A percentile compares a stretch with the other conserved stretches of the same genome.
Evolutionary conservation across 495 filamentous ascomycete species (phyloP).

Genomic region (Friedmanniomyces simplex): DNA sequence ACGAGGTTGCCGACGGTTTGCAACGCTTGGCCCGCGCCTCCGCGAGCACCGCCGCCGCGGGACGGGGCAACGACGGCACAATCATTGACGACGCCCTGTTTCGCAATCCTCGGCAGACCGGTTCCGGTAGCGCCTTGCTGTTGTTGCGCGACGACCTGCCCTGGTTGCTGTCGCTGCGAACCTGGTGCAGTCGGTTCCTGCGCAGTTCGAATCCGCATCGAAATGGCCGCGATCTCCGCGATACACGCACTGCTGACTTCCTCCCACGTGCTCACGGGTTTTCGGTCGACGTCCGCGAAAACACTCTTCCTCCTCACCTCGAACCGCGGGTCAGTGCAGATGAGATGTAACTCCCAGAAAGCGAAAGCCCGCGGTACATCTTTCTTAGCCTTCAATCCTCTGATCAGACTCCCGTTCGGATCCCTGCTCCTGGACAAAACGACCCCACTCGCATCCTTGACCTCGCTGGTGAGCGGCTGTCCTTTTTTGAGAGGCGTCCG

Average conservation of each 20-base stretch:
- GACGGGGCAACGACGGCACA: conserved; percentile 29
- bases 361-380: conserved; percentile 60
- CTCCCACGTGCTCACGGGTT: conserved; percentile 65
- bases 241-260: conserved; percentile 64
- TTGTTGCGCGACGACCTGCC: conserved; percentile 31
- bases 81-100: conserved; percentile 3
- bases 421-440: conserved; percentile 75
- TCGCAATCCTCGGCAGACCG: conserved; percentile 11
- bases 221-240: conserved; percentile 46
- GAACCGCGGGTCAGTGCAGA: conserved; percentile 51
- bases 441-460: conserved; percentile 82
- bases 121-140: neutral
- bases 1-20: conserved; percentile 44
- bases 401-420: conserved; percentile 81
- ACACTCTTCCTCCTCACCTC: conserved; percentile 66
- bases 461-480: conserved; percentile 71
- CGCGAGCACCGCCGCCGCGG: conserved; percentile 16
- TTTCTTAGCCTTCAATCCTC: conserved; percentile 69
- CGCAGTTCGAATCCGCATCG: conserved; percentile 28
- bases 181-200: conserved; percentile 35
- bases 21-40: conserved; percentile 36
- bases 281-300: conserved; percentile 81
- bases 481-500: conserved; percentile 72
- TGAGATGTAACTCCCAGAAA: conserved; percentile 80
- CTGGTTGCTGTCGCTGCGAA: conserved; percentile 28